phyloP scores from a whole-genome alignment of 106 monocot genomes.

The Alisma plantagoaquatica region DNA sequence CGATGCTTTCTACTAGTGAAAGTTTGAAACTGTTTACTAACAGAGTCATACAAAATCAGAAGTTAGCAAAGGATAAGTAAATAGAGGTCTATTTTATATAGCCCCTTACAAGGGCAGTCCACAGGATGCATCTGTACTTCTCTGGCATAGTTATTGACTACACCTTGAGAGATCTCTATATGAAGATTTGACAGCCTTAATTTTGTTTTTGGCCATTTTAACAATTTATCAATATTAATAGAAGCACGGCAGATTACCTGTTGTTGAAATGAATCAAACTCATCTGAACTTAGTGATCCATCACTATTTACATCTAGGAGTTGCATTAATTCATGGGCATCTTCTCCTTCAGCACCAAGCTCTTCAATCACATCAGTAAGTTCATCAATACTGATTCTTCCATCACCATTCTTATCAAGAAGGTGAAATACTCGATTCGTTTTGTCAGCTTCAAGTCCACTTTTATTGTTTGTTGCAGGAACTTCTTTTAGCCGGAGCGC shows the following conservation, averaged over 20 bases:
- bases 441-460: slow-evolving; percentile 21
- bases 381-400: slow-evolving; percentile 89
- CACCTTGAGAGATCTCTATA: no score
- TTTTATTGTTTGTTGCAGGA: slow-evolving; percentile 28
- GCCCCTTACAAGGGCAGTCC: no score
- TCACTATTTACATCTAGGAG: slow-evolving; percentile 88
- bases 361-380: slow-evolving; percentile 86
- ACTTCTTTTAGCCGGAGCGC: slow-evolving; percentile 78
- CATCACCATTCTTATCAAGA: slow-evolving; percentile 95
- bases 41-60: no score
- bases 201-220: no score
- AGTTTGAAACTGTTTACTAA: no score
- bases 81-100: no score
- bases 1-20: no score
- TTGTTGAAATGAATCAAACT: slow-evolving; percentile 75
- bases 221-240: no score
- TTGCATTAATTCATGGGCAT: slow-evolving; percentile 84
- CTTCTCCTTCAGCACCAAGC: slow-evolving; percentile 75
- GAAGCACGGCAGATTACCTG: slow-evolving; percentile 35
- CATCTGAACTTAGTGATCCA: slow-evolving; percentile 86
- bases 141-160: no score
- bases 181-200: no score
- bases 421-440: slow-evolving; percentile 45
- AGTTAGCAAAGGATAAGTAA: no score
- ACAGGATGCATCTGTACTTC: no score